Evolutionary conservation across 2,329 filamentous ascomycete species (phyloP), one percentile per base, ranked within the genome.

Genomic region (Dothideomycetes sp.): DNA sequence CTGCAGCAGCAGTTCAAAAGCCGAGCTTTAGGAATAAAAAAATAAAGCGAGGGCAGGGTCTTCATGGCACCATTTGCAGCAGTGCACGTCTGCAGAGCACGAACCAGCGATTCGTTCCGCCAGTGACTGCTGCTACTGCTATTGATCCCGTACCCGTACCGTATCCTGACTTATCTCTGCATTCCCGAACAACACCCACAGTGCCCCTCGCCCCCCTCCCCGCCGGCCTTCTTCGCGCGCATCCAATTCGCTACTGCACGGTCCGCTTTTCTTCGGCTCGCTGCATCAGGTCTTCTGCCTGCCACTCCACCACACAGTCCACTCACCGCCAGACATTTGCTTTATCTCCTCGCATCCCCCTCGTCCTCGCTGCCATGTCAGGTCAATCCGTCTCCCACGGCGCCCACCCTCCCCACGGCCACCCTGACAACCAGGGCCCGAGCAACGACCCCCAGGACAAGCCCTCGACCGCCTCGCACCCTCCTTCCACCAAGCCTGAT

Each of bases 401-500:
- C 18, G 19, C 44, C 10, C 50, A 53, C 36, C 49, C 49, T 34
- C 48, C 50, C 29, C 49, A 55, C 50, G 50, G 51, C 40, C 51
- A 53, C 41, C 51, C 53, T 12, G 48, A 49, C 19, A 51, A 51
- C 43, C 48, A 45, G 19, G 45, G 41, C 17, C 45, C 50, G 40
- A 52, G 40, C 39, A 53, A 52, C 3, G 49, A 52, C 40, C 36
- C 36, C 29, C 42, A 19, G 38, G 52, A 55, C 43, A 53, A 52
- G 43, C 40, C 50, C n/a, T 51, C 51, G 19, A 58, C 55, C 14
- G 47, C 54, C 16, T 52, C 52, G 15, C 53, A 58, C 43, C 52
- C 54, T 30, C 53, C 55, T 12, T 34, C 44, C 18, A 42, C 38
- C 32, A 54, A 55, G 38, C 55, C 56, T 29, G 56, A 59, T 37